A percentile compares a stretch with the other conserved stretches of the same genome.
Evolutionary conservation across 2,329 filamentous ascomycete species (phyloP).

Genomic region (Torrubiellomyces zombiae): DNA sequence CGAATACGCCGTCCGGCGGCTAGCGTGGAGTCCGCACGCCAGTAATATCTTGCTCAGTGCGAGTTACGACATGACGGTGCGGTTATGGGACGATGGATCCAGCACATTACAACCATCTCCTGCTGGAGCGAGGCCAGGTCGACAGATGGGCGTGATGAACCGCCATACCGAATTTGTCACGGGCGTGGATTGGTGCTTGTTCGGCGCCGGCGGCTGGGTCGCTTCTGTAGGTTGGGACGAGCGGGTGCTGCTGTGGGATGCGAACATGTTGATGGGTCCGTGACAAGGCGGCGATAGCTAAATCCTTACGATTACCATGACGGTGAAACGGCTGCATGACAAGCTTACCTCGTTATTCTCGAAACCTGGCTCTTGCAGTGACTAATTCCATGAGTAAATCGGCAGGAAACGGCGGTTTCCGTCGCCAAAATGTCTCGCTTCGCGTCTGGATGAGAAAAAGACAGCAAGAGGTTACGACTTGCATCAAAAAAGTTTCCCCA

Average conservation of each 20-base stretch:
- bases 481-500: too few species aligned
- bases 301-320: too few species aligned
- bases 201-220: constrained; percentile 89
- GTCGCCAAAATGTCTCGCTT: too few species aligned
- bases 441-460: too few species aligned
- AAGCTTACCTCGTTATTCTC: too few species aligned
- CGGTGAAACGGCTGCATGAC: too few species aligned
- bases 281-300: constrained; percentile 8
- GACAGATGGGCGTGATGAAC: constrained; percentile 75
- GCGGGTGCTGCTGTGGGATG: constrained; percentile 81
- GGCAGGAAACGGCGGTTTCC: too few species aligned
- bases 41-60: constrained; percentile 73
- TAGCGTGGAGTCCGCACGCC: constrained; percentile 91
- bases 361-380: too few species aligned
- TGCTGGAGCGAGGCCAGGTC: constrained; percentile 33
- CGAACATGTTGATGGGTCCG: constrained; percentile 31
- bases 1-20: constrained; percentile 71
- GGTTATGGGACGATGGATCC: constrained; percentile 72
- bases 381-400: too few species aligned
- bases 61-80: constrained; percentile 95
- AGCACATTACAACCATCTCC: constrained; percentile 19
- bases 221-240: constrained; percentile 93
- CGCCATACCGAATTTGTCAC: constrained; percentile 90
- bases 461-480: too few species aligned
- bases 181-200: constrained; percentile 94